Base-by-base conservation (phyloP, 106 monocot genomes). In the Phalaenopsis aphrodite region DNA sequence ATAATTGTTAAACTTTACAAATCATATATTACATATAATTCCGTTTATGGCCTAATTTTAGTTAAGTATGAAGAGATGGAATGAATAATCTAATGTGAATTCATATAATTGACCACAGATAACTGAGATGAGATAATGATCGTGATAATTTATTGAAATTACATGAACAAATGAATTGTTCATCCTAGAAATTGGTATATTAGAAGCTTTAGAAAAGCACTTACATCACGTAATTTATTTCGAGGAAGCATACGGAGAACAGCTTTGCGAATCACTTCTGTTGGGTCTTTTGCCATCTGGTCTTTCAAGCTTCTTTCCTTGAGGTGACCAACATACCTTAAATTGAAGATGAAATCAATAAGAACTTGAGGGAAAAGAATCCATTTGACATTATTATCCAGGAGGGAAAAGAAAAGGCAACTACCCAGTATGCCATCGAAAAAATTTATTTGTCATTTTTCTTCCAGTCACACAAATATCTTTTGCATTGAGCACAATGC, bases 241-340 rank as follows among this genome's bases (percentile, higher is more conserved):
- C 94, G 80, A 18, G 97, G 97, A 76, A 97, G 94, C 97, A 97
- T 97, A 12, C 94, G 90, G 45, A 94, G 61, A 37, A 97, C 92
- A 79, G 97, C 97, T 85, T 94, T 97, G 75, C 97, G 88, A 65
- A 97, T 94, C n/a, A 94, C 97, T 90, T 97, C 97, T 16, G 97
- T 92, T 36, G 97, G 94, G 77, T 97, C 94, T 87, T 89, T 97
- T 4, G 75, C 81, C 17, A 97, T 83, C 84, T 97, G 97, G 43
- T 94, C 97, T 78, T 89, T 97, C 56, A 97, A 82, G 43, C 87
- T 97, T 85, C 97, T 87, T 81, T 97, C 92, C 73, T 90, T 97
- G 7, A 97, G 86, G 80, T 92, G 82, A 17, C 97, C 97, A 80
- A 89, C 55, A 79, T 97, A 97, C 41, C 97, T 97, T 64, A 73